Evolutionary conservation across 2,329 filamentous ascomycete genomes (phyloP), one percentile per base, ranked within the genome.

Genomic region (Dothiorella sarmentorum): DNA sequence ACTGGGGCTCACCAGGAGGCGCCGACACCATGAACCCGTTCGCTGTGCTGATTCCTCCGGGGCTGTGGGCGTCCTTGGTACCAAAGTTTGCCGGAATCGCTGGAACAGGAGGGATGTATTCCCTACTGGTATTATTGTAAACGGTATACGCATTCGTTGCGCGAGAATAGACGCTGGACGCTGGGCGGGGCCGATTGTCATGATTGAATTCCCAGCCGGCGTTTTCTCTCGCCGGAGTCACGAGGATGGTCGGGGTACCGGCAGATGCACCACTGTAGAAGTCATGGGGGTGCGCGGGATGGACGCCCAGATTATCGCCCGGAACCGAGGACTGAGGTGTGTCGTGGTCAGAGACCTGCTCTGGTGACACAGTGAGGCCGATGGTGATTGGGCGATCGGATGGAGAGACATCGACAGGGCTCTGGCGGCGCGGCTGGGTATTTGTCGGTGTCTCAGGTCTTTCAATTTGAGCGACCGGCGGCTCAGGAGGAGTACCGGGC

Each of bases 341-440:
- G 4, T 59, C 47, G 31, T 59, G 71, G 35, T 73, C 71, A 26
- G 77, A 65, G 72, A 81, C 38, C 70, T 74, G 64, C 44, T 82
- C 80, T 13, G 83, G 81, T 2, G 87, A 82, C 44, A 90, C 75
- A 13, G 83, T 81, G 52, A 91, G 84, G 11, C 87, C 87, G 63
- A 90, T 91, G 40, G 88, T 80, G 60, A 91, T 91, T 1, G 85
- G 85, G n/a, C 84, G 79, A 65, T 88, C 85, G 60, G 81, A 82
- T 0, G 88, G 87, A 13, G 87, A 89, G 3, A 89, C 76, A 61
- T 85, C 83, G 31, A 69, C 66, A 15, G 45, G 56, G 26, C 43
- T 59, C 56, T 33, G 40, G 44, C 44, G 44, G n/a, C 29, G 26
- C 5, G 27, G 45, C 9, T 51, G 31, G 11, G 37, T 29, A 7